phyloP scores from a whole-genome alignment of 192 early-diverging fungal species.

The Geranomyces variabilis region DNA sequence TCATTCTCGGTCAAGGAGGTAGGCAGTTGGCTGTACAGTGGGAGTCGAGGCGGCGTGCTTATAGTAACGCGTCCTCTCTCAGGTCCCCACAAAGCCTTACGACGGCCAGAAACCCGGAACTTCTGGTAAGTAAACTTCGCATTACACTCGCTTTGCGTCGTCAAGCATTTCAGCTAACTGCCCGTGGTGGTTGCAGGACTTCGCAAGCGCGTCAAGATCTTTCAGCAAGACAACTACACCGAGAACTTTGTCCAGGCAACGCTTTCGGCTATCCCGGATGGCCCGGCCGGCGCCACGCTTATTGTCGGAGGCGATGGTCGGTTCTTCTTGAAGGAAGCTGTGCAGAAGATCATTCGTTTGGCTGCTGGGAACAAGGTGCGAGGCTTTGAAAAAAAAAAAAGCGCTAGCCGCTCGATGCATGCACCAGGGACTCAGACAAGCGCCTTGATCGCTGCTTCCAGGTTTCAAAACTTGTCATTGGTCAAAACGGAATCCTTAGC shows the following conservation, averaged over 20 bases:
- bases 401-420: not conserved
- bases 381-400: not conserved
- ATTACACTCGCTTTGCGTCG: too few relatives aligned
- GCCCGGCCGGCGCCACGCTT: slow-evolving; percentile 75
- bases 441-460: not conserved
- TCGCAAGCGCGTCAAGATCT: slow-evolving; percentile 93
- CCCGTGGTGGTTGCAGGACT: slow-evolving; percentile 60
- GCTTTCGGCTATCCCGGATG: slow-evolving; percentile 75
- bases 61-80: too few relatives aligned
- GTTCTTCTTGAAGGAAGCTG: slow-evolving; percentile 81
- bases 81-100: slow-evolving; percentile 72
- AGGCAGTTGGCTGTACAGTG: not conserved
- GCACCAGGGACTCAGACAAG: not conserved
- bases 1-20: not conserved
- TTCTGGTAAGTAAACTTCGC: too few relatives aligned
- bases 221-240: slow-evolving; percentile 93
- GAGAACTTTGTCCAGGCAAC: slow-evolving; percentile 97
- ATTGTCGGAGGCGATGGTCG: slow-evolving; percentile 97
- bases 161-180: too few relatives aligned
- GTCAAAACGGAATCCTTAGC: slow-evolving; percentile 89
- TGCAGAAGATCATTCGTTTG: slow-evolving; percentile 86
- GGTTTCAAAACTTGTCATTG: slow-evolving; percentile 84
- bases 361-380: slow-evolving; percentile 79
- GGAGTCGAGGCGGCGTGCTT: not conserved
- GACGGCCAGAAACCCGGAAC: slow-evolving; percentile 98